Percentiles rank a stretch among this genome's conserved stretches.
phyloP scores from a whole-genome alignment of 805 yeast genomes.

The Candida loeiensis region DNA sequence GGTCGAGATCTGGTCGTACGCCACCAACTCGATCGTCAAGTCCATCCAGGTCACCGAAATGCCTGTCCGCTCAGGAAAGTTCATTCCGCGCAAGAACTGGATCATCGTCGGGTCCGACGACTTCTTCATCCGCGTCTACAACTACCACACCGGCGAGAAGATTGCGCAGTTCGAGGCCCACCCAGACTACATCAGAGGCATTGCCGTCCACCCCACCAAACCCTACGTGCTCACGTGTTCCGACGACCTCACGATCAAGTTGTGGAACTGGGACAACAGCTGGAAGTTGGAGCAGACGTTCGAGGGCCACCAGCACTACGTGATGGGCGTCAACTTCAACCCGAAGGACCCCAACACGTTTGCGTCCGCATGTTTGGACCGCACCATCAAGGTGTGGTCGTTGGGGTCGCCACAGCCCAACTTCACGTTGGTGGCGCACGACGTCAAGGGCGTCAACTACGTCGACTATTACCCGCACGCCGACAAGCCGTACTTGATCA shows the following conservation, averaged over 20 bases:
- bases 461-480: conserved; percentile 97
- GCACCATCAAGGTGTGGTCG: conserved; percentile 96
- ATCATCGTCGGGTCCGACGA: conserved; percentile 95
- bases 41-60: conserved; percentile 92
- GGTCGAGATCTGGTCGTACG: conserved; percentile 92
- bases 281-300: conserved; percentile 90
- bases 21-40: conserved; percentile 77
- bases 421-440: conserved; percentile 88
- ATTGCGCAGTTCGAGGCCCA: conserved; percentile 96
- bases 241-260: conserved; percentile 85
- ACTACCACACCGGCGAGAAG: conserved; percentile 93
- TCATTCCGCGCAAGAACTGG: conserved; percentile 96
- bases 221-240: conserved; percentile 85
- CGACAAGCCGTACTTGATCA: conserved; percentile 93
- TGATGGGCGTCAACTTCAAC: conserved; percentile 91
- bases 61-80: conserved; percentile 94
- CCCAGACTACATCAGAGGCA: conserved; percentile 90
- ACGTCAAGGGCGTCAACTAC: conserved; percentile 88
- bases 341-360: conserved; percentile 97
- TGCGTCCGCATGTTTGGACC: conserved; percentile 95
- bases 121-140: conserved; percentile 88
- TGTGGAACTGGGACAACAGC: conserved; percentile 96
- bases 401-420: conserved; percentile 84
- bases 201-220: conserved; percentile 92
- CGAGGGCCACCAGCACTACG: conserved; percentile 94